These are phyloP conservation scores for Penicillium arizonense DNA, from an alignment of 495 filamentous ascomycete genomes.

Conservation along the genomic window DNA sequence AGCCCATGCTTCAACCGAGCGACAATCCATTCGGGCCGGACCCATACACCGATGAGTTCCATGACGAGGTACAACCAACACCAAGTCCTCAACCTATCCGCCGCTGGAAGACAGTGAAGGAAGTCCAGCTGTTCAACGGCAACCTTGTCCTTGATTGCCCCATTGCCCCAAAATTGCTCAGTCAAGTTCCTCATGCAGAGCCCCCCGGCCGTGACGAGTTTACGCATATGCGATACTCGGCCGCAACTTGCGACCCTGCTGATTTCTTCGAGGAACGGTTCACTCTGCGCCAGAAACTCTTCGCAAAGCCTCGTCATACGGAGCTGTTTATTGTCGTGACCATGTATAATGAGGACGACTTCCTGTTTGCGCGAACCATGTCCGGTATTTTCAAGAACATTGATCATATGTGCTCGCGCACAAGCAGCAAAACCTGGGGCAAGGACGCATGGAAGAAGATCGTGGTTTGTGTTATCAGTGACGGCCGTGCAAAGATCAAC, in stretches of 20 bases:
- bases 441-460: slow-evolving; percentile 99
- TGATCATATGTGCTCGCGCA: slow-evolving; percentile 91
- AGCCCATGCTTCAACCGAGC: slow-evolving; percentile 56
- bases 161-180: slow-evolving; percentile 84
- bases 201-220: slow-evolving; percentile 90
- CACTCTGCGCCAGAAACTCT: slow-evolving; percentile 89
- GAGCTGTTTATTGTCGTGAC: slow-evolving; percentile 98
- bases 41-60: slow-evolving; percentile 45
- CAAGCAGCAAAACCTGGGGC: slow-evolving; percentile 94
- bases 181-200: slow-evolving; percentile 76
- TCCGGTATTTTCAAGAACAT: slow-evolving; percentile 98
- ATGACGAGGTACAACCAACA: slow-evolving; percentile 46
- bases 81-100: slow-evolving; percentile 70
- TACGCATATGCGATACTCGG: slow-evolving; percentile 97
- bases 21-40: slow-evolving; percentile 59
- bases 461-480: slow-evolving; percentile 96
- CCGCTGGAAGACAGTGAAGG: slow-evolving; percentile 98
- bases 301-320: slow-evolving; percentile 88
- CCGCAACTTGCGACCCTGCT: slow-evolving; percentile 90
- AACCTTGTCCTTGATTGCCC: slow-evolving; percentile 98
- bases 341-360: slow-evolving; percentile 99
- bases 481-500: slow-evolving; percentile 98
- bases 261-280: slow-evolving; percentile 88
- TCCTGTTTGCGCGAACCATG: slow-evolving; percentile 95
- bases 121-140: slow-evolving; percentile 93